These are phyloP conservation scores for Abrus precatorius DNA, from an alignment of 306 rosid species.

Conservation along the genomic window DNA sequence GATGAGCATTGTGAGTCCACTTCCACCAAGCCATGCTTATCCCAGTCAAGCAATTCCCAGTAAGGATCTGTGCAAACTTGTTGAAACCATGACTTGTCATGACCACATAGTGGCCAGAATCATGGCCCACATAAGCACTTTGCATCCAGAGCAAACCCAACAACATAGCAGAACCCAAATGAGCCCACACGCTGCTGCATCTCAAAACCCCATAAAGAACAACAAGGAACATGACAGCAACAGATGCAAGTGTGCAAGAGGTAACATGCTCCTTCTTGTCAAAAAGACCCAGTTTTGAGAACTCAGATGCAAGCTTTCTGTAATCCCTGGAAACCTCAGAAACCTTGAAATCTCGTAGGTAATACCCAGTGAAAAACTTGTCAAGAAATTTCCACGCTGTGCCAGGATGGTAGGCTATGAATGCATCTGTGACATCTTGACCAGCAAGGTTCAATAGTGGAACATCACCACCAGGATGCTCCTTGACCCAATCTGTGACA, in stretches of 20 bases:
- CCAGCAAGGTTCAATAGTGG: conserved; percentile 65
- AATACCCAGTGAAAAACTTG: conserved; percentile 62
- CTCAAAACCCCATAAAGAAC: conserved; percentile 59
- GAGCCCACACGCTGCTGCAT: conserved; percentile 59
- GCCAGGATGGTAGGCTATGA: conserved; percentile 73
- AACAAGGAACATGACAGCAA: conserved; percentile 47
- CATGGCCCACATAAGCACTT: conserved; percentile 77
- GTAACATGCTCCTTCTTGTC: conserved; percentile 56
- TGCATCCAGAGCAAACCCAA: conserved; percentile 79
- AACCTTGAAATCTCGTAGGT: conserved; percentile 54
- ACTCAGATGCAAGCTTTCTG: conserved; percentile 57
- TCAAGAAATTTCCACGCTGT: conserved; percentile 62
- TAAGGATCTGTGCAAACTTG: conserved; percentile 58
- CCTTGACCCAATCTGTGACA: conserved; percentile 63
- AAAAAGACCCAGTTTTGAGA: conserved; percentile 63
- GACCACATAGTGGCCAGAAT: conserved; percentile 74
- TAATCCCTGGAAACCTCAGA: conserved; percentile 70
- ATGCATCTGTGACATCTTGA: conserved; percentile 72
- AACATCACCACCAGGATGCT: conserved; percentile 72
- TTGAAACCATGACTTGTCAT: conserved; percentile 57
- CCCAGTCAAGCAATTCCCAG: conserved; percentile 81
- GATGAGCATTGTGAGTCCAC: conserved; percentile 89
- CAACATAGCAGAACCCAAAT: conserved; percentile 63
- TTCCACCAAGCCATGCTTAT: conserved; percentile 95
- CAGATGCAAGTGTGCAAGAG: conserved; percentile 1